A percentile compares a stretch with the other conserved stretches of the same genome.
Evolutionary conservation across 768 basidiomycete species (phyloP).

Genomic region (Amanita jacksonii): DNA sequence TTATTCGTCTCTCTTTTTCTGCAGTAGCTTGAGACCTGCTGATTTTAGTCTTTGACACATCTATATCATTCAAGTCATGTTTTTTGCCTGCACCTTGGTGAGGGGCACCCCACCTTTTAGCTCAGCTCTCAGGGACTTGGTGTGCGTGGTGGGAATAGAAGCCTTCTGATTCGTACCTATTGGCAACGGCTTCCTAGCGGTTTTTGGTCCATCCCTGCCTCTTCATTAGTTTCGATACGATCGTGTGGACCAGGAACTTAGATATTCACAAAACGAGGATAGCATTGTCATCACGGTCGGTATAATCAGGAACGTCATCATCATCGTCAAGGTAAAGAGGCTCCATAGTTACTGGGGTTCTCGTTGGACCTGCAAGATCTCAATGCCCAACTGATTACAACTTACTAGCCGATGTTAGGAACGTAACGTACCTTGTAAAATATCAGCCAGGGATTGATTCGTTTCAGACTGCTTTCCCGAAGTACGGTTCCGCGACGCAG

Average conservation of each 20-base stretch:
- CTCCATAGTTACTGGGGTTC: neutral
- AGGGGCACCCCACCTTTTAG: too few species aligned
- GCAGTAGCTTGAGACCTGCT: constrained; percentile 35
- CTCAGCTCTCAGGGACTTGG: too few species aligned
- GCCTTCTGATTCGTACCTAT: too few species aligned
- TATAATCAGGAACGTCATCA: neutral
- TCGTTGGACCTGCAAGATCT: neutral
- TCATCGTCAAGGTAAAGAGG: constrained; percentile 10
- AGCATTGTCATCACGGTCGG: constrained; percentile 15
- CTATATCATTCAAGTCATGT: neutral
- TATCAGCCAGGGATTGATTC: neutral
- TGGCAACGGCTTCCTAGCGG: constrained; percentile 35
- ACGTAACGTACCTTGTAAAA: neutral
- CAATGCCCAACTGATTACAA: neutral
- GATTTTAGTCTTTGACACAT: constrained; percentile 13
- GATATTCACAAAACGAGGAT: constrained; percentile 23
- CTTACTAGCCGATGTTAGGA: neutral
- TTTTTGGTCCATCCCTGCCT: constrained; percentile 39
- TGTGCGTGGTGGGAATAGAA: too few species aligned
- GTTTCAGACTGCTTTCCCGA: neutral
- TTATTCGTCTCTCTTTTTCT: constrained; percentile 34
- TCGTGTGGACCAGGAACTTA: neutral
- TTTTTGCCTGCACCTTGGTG: too few species aligned
- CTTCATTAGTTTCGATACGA: neutral
- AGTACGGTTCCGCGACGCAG: neutral